Base-by-base conservation (phyloP, 139 green algal species). In the Chlorella ohadii region DNA sequence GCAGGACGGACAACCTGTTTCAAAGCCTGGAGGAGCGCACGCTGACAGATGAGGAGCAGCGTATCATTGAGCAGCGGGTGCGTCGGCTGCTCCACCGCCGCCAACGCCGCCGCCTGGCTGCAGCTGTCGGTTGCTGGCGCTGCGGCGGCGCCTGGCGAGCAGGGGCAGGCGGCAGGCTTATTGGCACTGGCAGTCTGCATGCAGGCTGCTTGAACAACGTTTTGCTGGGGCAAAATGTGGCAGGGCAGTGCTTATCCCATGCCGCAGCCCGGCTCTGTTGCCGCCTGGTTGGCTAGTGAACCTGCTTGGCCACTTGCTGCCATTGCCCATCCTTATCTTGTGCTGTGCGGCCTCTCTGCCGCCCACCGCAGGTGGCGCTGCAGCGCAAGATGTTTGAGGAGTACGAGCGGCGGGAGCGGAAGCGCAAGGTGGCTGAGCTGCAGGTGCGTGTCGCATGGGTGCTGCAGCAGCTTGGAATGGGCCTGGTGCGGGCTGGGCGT, bases 1-100 rank as follows among this genome's bases (percentile, higher is more conserved):
- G 81, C 86, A 97, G 94, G 70, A 93, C 87, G 0, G 92, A 93
- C 15, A 93, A 97, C 84, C 72, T 97, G 20, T 97, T 97, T 72
- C 92, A 94, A 78, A 85, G 92, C 55, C 81, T 97, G n/a, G 94
- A 96, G 71, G 88, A 93, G 51, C 87, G 94, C 23, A 86, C 74
- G 15, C 89, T 97, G 12, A 97, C 93, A 11, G 85, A 93, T 15
- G 87, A 93, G 74, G 94, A 97, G 85, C 68, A 95, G 59, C 31
- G 83, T 31, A 95, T 97, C 84, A 96, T 97, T 31, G 72, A 94
- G 70, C 85, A 94, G 79, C 81, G 94, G 84, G 94, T 97, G 47
- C 56, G 88, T 55, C 31, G 64, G 6, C 28, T 41, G 13, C 27
- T 59, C 25, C 15, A 47, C 33, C 57, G 68, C 65, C 12, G 31